phyloP scores from a whole-genome alignment of 2,329 filamentous ascomycete genomes.

The Colletotrichum camelliae region DNA sequence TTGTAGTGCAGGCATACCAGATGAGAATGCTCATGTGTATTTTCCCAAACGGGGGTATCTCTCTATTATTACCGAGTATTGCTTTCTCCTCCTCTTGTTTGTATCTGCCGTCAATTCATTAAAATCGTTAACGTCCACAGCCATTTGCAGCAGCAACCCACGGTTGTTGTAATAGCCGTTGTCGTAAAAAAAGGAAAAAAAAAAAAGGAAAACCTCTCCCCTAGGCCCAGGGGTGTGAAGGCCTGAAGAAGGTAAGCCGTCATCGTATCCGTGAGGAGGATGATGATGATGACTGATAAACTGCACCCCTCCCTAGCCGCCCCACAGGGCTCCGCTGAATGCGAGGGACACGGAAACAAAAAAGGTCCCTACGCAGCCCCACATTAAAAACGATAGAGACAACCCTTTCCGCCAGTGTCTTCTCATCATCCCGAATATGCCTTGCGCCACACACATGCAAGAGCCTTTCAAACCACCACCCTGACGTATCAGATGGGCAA shows the following conservation, averaged over 20 bases:
- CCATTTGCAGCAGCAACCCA: background rate
- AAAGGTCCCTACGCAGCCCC: background rate
- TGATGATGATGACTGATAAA: background rate
- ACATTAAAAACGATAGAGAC: background rate
- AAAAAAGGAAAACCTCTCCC: background rate
- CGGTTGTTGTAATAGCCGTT: background rate
- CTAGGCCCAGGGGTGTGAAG: background rate
- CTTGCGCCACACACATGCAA: constrained; percentile 21
- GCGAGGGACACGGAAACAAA: background rate
- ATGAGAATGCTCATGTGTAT: background rate
- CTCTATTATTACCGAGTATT: background rate
- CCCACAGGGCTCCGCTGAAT: background rate
- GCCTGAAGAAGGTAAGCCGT: background rate
- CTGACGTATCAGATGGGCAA: constrained; percentile 2
- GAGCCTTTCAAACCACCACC: background rate
- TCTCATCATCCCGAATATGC: constrained; percentile 9
- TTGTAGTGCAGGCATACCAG: background rate
- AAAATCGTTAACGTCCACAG: background rate
- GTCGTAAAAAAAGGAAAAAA: background rate
- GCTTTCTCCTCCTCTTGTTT: background rate
- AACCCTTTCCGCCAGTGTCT: background rate
- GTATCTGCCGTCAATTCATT: background rate
- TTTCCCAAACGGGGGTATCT: constrained; percentile 8
- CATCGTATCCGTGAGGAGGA: background rate
- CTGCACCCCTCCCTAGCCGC: background rate